Evolutionary conservation across 1,284 basidiomycete genomes (phyloP), one percentile per base, ranked within the genome.

Genomic region (Ceratobasidium sp.): DNA sequence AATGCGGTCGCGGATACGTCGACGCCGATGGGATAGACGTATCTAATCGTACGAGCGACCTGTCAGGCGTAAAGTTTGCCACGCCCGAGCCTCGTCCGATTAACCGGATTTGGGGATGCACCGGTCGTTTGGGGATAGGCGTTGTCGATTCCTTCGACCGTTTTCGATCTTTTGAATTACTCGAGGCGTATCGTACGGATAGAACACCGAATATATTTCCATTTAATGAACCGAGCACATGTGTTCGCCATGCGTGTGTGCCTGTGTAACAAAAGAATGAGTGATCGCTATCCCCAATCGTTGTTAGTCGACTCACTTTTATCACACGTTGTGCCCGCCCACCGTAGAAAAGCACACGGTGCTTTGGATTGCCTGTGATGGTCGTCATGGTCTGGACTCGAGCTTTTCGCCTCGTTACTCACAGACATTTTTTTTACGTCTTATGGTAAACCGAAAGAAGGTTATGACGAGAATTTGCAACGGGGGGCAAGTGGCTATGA

Each of bases 351-450:
- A 57, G 53, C 53, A 18, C 16, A 21, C 30, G 14, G 36, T 39
- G 14, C 36, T 39, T 39, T 39, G n/a, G 8, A 53, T 53, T 30
- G 53, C 53, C 53, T 57, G n/a, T 55, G 28, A 30, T 55, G 26
- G 50, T 53, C 53, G 53, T 57, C 53, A 57, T 21, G 53, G 34
- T 34, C 30, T 57, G n/a, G 28, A 5, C 16, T 57, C 0, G 16
- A n/a, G 53, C 53, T 57, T 60, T 43, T 30, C 14, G 12, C 41
- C 14, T 55, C 39, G 36, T 48, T 69, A 69, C 65, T 69, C 28
- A 69, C 65, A 69, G 65, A 69, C 65, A 69, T 69, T 69, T 18
- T 52, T 39, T 39, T 6, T 48, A 36, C 18, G 28, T 46, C 43
- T 28, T 14, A 32, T 18, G 30, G 18, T 18, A 60, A 39, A 45